phyloP scores from a whole-genome alignment of 371 early-diverging fungal species.

The Mucor racemosus region DNA sequence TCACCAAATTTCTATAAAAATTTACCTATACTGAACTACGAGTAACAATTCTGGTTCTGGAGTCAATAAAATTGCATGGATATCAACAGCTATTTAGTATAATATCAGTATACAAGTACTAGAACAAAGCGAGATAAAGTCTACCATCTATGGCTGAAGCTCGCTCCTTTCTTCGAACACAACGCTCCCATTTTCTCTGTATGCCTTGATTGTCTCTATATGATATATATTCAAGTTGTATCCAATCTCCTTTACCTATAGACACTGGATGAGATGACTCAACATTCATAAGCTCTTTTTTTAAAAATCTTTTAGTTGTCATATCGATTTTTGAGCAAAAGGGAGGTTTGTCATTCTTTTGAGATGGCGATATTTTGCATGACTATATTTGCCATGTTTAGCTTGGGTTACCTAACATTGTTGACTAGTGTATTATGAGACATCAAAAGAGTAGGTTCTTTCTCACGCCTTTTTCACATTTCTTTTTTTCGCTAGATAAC shows the following conservation, averaged over 20 bases:
- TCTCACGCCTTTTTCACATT: slow-evolving; percentile 15
- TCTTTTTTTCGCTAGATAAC: too few species aligned
- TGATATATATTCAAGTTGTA: slow-evolving; percentile 46
- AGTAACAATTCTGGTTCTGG: slow-evolving; percentile 53
- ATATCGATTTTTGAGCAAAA: neutral
- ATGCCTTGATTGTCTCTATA: slow-evolving; percentile 40
- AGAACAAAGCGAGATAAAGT: neutral
- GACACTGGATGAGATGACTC: slow-evolving; percentile 6
- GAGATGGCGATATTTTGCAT: neutral
- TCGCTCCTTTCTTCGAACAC: slow-evolving; percentile 34
- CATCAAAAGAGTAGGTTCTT: neutral
- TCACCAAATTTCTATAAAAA: neutral
- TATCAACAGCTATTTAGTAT: slow-evolving; percentile 49
- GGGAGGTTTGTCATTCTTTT: neutral
- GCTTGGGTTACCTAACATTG: neutral
- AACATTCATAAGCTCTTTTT: slow-evolving; percentile 5
- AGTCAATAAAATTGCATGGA: slow-evolving; percentile 48
- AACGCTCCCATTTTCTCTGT: slow-evolving; percentile 51
- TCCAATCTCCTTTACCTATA: slow-evolving; percentile 54
- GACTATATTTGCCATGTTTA: neutral
- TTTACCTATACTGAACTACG: slow-evolving; percentile 60
- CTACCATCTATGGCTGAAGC: slow-evolving; percentile 38
- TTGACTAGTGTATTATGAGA: neutral
- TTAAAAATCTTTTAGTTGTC: neutral
- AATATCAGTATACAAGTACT: neutral